A percentile compares a stretch with the other conserved stretches of the same genome.
phyloP scores from a whole-genome alignment of 768 basidiomycete genomes.

The Lactifluus volemus region DNA sequence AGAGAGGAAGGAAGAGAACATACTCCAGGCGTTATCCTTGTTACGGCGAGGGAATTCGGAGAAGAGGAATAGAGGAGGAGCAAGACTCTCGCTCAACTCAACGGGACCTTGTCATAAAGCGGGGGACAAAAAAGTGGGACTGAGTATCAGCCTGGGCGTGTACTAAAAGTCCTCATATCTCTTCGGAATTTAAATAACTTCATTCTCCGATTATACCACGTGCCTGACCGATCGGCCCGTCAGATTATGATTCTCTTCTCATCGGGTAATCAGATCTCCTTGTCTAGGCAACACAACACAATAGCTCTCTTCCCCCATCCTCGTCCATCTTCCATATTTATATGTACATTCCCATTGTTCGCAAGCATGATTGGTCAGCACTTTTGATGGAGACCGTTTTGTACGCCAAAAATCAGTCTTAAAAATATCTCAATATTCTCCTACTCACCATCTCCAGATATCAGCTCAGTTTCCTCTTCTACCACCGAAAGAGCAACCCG shows the following conservation, averaged over 20 bases:
- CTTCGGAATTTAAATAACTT: slow-evolving; percentile 6
- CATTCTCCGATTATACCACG: slow-evolving; percentile 9
- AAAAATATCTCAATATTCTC: neutral
- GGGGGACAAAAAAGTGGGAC: slow-evolving; percentile 7
- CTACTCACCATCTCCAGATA: neutral
- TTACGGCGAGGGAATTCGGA: slow-evolving; percentile 40
- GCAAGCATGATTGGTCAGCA: too few species aligned
- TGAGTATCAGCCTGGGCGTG: neutral
- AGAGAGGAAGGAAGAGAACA: neutral
- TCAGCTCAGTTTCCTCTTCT: neutral
- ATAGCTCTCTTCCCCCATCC: neutral
- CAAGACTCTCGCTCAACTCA: slow-evolving; percentile 20
- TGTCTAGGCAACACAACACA: neutral
- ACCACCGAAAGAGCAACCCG: neutral
- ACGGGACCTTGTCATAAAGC: slow-evolving; percentile 13
- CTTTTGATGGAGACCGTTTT: neutral
- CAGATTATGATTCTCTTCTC: slow-evolving; percentile 5
- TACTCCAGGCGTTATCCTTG: slow-evolving; percentile 49
- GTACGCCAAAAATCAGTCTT: neutral
- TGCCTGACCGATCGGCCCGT: slow-evolving; percentile 14
- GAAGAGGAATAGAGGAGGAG: slow-evolving; percentile 20
- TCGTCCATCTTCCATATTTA: neutral
- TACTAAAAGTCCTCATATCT: slow-evolving; percentile 6
- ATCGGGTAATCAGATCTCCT: slow-evolving; percentile 11
- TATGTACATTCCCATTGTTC: neutral